A percentile compares a stretch with the other conserved stretches of the same genome.
These are phyloP conservation scores for Fibroporia radiculosa DNA, from an alignment of 768 basidiomycete species.

Conservation along the genomic window DNA sequence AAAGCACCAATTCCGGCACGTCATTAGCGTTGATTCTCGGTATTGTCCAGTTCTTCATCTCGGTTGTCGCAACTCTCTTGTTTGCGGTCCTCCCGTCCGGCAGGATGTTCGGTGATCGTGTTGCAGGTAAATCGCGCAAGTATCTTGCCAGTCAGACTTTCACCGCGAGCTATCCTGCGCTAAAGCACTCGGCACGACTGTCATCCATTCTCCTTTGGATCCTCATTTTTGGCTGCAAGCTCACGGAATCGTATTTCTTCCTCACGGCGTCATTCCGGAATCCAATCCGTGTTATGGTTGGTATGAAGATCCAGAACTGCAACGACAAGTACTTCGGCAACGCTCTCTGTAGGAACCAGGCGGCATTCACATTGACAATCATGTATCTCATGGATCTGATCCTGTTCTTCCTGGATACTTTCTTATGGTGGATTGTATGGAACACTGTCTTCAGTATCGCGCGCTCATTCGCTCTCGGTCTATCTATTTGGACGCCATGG, in stretches of 20 bases:
- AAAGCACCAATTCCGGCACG: constrained; percentile 50
- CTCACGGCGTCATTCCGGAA: constrained; percentile 90
- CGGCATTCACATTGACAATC: constrained; percentile 90
- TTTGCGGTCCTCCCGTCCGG: constrained; percentile 94
- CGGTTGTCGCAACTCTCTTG: constrained; percentile 75
- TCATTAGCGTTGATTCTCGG: constrained; percentile 85
- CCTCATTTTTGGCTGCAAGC: constrained; percentile 94
- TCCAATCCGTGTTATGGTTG: constrained; percentile 91
- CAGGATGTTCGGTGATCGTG: constrained; percentile 97
- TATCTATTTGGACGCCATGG: constrained; percentile 99
- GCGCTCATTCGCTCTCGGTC: constrained; percentile 81
- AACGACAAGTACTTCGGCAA: constrained; percentile 79
- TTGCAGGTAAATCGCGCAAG: constrained; percentile 90
- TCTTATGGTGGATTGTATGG: constrained; percentile 99
- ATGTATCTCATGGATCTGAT: constrained; percentile 99
- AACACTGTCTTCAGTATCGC: constrained; percentile 90
- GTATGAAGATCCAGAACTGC: constrained; percentile 93
- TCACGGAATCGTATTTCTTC: constrained; percentile 97
- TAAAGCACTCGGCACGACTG: constrained; percentile 56
- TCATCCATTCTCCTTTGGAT: constrained; percentile 82
- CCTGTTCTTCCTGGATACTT: constrained; percentile 98
- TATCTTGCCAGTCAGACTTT: constrained; percentile 98
- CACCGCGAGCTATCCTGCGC: constrained; percentile 85
- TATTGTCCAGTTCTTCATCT: constrained; percentile 94
- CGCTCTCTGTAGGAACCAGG: constrained; percentile 83